phyloP scores from a whole-genome alignment of 1,284 basidiomycete species.

The Cryptococcus depauperatus region DNA sequence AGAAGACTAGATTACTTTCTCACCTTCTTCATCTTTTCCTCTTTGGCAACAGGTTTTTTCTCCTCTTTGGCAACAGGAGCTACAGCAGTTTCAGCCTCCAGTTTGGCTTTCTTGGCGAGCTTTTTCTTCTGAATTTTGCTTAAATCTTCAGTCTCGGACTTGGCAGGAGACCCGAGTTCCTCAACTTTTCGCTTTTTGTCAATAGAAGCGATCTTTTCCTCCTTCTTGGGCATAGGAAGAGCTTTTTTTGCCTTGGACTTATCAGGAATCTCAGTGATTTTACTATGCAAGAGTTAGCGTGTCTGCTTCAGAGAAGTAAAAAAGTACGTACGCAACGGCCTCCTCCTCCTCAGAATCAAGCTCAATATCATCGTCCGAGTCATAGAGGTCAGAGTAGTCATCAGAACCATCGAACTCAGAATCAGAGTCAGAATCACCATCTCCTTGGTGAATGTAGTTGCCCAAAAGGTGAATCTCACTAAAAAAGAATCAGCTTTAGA shows the following conservation, averaged over 20 bases:
- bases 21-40: conserved; percentile 36
- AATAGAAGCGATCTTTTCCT: conserved; percentile 37
- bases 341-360: conserved; percentile 50
- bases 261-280: conserved; percentile 36
- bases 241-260: conserved; percentile 19
- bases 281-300: conserved; percentile 14
- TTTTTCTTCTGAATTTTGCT: conserved; percentile 45
- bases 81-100: conserved; percentile 40
- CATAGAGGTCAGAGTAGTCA: conserved; percentile 43
- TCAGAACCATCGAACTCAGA: conserved; percentile 47
- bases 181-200: conserved; percentile 42
- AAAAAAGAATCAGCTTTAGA: conserved; percentile 3
- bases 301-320: neutral
- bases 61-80: conserved; percentile 35
- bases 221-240: conserved; percentile 37
- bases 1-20: conserved; percentile 24
- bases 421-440: conserved; percentile 38
- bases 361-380: conserved; percentile 49
- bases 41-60: conserved; percentile 24
- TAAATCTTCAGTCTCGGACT: conserved; percentile 23
- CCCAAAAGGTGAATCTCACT: conserved; percentile 80
- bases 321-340: conserved; percentile 22
- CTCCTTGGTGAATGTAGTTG: conserved; percentile 64
- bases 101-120: conserved; percentile 41
- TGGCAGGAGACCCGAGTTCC: conserved; percentile 37